Base-by-base conservation (phyloP, 768 basidiomycete species). In the Mycena sanguinolenta region DNA sequence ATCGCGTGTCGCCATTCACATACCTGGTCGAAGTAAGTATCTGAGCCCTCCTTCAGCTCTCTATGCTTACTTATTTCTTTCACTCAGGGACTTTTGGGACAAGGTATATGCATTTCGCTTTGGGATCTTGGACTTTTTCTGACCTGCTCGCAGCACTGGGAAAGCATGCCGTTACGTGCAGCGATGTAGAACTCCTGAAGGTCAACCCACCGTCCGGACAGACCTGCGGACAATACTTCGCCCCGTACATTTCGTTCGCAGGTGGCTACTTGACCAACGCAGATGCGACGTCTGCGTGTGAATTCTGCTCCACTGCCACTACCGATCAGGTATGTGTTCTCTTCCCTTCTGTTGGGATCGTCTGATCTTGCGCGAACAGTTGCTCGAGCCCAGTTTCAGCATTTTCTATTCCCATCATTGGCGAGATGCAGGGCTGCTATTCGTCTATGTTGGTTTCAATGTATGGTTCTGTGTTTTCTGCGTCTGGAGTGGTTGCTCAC, bases 391-490 rank as follows among this genome's bases (percentile, higher is more conserved):
- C 21, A 46, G 44, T n/a, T 46, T 46, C 44, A 46, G n/a, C 12
- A 46, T 46, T 46, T 1, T 46, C 5, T 46, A 46, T n/a, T 46
- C 44, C 21, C 19, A 46, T 8, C 44, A 46, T 12, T 46, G 44
- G 44, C 44, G 21, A 17, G 44, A 46, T 46, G 44, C 44, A n/a
- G 44, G 44, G 44, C 21, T 46, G 8, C 75, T 90, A 72, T 83
- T 83, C 70, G 87, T 76, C 0, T 89, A 84, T 69, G 83, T 86
- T 60, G 71, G 77, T 1, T 82, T 86, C 74, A 88, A 89, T 69
- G 85, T 88, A 69, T 69, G n/a, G n/a, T n/a, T n/a, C n/a, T n/a
- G 81, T 69, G 17, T 17, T 61, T 28, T 44, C 50, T 59, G 21
- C 32, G 23, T 10, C 16, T 21, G 12, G 46, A 28, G 42, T 38